Percentiles rank a stretch among this genome's conserved stretches.
Evolutionary conservation across 345 rosid genomes (phyloP).

Genomic region (Aquilaria malaccensis): DNA sequence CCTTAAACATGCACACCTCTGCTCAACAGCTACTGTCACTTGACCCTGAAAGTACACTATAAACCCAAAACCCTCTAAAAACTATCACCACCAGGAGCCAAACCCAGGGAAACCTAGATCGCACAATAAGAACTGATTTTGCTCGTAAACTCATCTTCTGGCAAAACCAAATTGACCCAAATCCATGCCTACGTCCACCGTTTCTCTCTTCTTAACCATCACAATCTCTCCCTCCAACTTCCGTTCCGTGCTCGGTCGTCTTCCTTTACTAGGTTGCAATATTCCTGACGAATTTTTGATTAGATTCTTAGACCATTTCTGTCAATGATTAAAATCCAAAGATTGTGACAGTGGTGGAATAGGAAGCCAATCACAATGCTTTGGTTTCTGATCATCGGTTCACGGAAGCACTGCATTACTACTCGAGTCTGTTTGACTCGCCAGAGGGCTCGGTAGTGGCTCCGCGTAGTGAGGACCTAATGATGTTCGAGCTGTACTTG

Average conservation of each 20-base stretch:
- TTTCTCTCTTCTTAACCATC: conserved; percentile 34
- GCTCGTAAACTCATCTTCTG: conserved; percentile 46
- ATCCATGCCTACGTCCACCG: conserved; percentile 59
- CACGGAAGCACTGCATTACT: conserved; percentile 73
- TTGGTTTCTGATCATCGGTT: conserved; percentile 56
- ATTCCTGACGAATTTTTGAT: conserved; percentile 45
- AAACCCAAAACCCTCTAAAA: neutral
- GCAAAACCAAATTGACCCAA: conserved; percentile 44
- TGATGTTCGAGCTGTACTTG: conserved; percentile 72
- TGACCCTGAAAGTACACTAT: too few species aligned
- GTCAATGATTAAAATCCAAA: conserved; percentile 36
- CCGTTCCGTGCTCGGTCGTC: conserved; percentile 44
- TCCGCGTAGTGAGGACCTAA: conserved; percentile 42
- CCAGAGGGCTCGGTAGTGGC: conserved; percentile 25
- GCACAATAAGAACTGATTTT: conserved; percentile 23
- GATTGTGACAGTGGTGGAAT: conserved; percentile 75
- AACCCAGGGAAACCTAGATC: neutral
- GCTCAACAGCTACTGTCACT: too few species aligned
- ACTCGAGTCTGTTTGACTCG: conserved; percentile 83
- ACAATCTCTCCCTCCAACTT: conserved; percentile 40
- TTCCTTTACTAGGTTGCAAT: conserved; percentile 25
- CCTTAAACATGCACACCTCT: too few species aligned
- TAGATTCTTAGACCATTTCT: conserved; percentile 38
- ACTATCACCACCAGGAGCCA: conserved; percentile 13
- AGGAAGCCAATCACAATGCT: conserved; percentile 85